phyloP scores from a whole-genome alignment of 306 rosid species.

The Adenanthera pavonina region DNA sequence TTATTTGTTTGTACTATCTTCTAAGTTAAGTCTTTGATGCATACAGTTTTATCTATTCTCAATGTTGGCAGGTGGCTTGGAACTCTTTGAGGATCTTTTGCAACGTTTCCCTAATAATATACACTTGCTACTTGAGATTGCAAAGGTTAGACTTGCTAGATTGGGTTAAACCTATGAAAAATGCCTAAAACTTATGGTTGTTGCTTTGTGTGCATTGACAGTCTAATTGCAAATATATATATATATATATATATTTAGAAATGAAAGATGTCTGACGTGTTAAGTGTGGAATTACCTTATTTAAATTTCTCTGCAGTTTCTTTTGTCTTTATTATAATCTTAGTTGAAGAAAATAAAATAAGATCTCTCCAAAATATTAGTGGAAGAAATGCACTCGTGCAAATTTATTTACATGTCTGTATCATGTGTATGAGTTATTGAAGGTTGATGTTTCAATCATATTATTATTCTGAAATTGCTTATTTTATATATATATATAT shows the following conservation, averaged over 20 bases:
- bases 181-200: constrained; percentile 9
- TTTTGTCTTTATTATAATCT: neutral
- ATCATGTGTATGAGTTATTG: too few species aligned
- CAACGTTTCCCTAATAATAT: constrained; percentile 93
- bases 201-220: neutral
- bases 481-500: neutral
- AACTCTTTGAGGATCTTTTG: constrained; percentile 78
- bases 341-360: neutral
- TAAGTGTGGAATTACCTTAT: neutral
- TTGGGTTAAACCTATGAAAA: constrained; percentile 22
- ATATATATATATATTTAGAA: neutral
- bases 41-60: constrained; percentile 27
- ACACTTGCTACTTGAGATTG: constrained; percentile 91
- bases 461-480: neutral
- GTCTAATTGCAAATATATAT: neutral
- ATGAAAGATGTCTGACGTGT: neutral
- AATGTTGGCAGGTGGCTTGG: constrained; percentile 87
- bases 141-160: constrained; percentile 74
- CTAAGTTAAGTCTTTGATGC: constrained; percentile 26
- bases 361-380: neutral
- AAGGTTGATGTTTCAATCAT: neutral
- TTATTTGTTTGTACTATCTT: constrained; percentile 16
- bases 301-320: too few species aligned
- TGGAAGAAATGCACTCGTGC: neutral
- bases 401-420: neutral